A percentile compares a stretch with the other conserved stretches of the same genome.
Conservation (phyloP, 2,329 filamentous ascomycete species). For the Aspergillus awamori region DNA sequence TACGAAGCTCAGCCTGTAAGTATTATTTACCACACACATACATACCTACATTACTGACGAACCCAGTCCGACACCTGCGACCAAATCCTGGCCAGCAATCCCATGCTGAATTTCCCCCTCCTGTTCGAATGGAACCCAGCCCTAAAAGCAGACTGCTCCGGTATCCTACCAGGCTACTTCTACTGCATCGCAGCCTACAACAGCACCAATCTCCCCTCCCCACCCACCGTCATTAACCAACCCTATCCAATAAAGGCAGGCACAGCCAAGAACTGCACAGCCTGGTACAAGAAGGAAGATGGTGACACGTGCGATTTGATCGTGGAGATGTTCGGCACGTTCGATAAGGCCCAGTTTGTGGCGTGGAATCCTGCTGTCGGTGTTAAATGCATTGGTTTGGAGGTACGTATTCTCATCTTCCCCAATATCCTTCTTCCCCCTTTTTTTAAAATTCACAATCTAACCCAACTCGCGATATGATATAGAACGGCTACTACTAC, state of each 20-base stretch:
- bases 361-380: conserved; percentile 13
- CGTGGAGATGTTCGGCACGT: conserved; percentile 11
- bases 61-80: conserved; percentile 16
- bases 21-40: neutral
- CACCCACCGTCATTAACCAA: conserved; percentile 9
- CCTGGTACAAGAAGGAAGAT: conserved; percentile 8
- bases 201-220: conserved; percentile 1
- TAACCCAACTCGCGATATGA: neutral
- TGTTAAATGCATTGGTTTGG: neutral
- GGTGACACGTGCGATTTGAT: conserved; percentile 17
- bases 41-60: neutral
- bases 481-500: conserved; percentile 8
- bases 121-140: conserved; percentile 18
- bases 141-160: conserved; percentile 13
- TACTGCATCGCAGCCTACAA: conserved; percentile 19
- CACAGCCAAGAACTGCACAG: conserved; percentile 11
- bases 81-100: conserved; percentile 7
- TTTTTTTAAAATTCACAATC: too few species aligned
- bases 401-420: neutral
- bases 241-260: neutral
- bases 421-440: neutral
- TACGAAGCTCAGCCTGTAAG: conserved; percentile 13
- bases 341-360: conserved; percentile 12
- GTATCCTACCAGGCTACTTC: conserved; percentile 10
- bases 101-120: neutral